Percentiles rank a stretch among this genome's conserved stretches.
phyloP scores from a whole-genome alignment of 2,329 filamentous ascomycete species.

The Pseudogymnoascus pannorum region DNA sequence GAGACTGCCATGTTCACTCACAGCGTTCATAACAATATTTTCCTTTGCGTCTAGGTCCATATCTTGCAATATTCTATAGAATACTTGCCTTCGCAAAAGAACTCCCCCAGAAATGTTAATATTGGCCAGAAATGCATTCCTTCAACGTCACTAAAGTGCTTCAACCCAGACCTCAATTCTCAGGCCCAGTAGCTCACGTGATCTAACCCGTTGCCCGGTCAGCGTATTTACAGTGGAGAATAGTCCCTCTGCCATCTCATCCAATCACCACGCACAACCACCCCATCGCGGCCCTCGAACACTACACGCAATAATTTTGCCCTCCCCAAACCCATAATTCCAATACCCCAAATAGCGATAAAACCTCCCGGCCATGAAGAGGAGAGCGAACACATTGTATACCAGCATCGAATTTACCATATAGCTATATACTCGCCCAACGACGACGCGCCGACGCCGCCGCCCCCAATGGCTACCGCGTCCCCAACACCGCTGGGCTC shows the following conservation, averaged over 20 bases:
- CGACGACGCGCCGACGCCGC: background rate
- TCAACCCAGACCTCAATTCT: background rate
- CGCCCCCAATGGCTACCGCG: slow-evolving; percentile 39
- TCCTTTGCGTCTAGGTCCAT: no score
- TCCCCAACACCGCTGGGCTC: slow-evolving; percentile 50
- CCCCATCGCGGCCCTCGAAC: background rate
- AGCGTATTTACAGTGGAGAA: background rate
- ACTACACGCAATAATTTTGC: background rate
- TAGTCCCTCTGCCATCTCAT: background rate
- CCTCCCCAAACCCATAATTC: background rate
- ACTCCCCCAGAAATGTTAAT: background rate
- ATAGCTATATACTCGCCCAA: background rate
- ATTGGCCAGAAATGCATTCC: background rate
- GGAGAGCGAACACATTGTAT: background rate
- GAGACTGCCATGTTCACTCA: no score
- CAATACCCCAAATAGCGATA: background rate
- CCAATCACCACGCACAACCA: background rate
- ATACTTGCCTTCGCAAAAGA: no score
- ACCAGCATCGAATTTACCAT: background rate
- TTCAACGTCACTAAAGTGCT: background rate
- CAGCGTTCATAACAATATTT: no score
- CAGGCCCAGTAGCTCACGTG: background rate
- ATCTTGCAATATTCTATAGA: no score
- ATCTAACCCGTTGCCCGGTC: background rate
- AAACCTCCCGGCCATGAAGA: background rate